phyloP scores from a whole-genome alignment of 164 flowering plant genomes.

The Sedum album region DNA sequence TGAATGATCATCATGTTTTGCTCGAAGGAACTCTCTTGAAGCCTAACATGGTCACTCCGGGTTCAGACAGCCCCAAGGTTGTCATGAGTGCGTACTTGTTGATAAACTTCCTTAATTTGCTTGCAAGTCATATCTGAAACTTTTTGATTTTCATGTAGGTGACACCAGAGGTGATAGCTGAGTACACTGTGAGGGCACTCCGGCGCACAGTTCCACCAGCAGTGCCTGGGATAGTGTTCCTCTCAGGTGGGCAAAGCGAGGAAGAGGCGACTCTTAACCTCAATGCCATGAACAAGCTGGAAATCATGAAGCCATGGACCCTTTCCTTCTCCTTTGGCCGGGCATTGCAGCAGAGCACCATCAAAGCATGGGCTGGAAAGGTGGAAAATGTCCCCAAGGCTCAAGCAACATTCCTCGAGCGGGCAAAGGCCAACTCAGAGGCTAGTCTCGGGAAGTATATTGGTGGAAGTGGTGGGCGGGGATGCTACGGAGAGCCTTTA shows the following conservation, averaged over 20 bases:
- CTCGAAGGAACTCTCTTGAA: conserved; percentile 74
- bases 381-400: conserved; percentile 56
- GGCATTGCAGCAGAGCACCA: conserved; percentile 74
- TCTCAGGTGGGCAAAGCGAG: conserved; percentile 76
- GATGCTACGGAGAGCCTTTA: conserved; percentile 72
- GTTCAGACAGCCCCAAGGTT: conserved; percentile 1
- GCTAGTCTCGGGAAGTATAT: conserved; percentile 64
- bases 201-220: conserved; percentile 65
- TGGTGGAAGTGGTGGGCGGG: conserved; percentile 50
- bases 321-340: conserved; percentile 74
- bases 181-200: conserved; percentile 54
- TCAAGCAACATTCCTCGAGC: conserved; percentile 40
- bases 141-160: neutral
- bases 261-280: too few species aligned
- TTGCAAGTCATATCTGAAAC: neutral
- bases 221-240: conserved; percentile 66
- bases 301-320: conserved; percentile 67
- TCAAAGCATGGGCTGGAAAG: conserved; percentile 72
- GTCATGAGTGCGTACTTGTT: too few species aligned
- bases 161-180: conserved; percentile 55
- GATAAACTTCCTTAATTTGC: too few species aligned
- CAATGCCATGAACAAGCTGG: too few species aligned
- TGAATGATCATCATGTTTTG: conserved; percentile 73
- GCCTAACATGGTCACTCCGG: conserved; percentile 56
- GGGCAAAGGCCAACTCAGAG: conserved; percentile 79